phyloP scores from a whole-genome alignment of 2,329 filamentous ascomycete genomes.

The Neonectria sp. region DNA sequence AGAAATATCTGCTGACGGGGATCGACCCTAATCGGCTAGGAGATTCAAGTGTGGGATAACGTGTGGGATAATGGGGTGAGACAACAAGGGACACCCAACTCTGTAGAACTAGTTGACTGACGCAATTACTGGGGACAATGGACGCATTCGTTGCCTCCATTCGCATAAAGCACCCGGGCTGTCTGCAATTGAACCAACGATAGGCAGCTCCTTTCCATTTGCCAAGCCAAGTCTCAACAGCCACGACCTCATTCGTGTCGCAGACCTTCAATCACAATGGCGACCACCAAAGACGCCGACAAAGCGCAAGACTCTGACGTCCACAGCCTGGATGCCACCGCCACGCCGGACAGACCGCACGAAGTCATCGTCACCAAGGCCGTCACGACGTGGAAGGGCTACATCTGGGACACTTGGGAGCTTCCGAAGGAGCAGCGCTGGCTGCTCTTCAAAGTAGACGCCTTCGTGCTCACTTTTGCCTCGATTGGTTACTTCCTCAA shows the following conservation, averaged over 20 bases:
- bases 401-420: conserved; percentile 56
- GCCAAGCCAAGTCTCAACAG: not conserved
- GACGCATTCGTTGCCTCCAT: conserved; percentile 25
- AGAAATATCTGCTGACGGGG: conserved; percentile 7
- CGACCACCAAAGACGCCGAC: not conserved
- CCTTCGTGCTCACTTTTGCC: conserved; percentile 53
- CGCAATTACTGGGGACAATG: conserved; percentile 41
- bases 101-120: conserved; percentile 29
- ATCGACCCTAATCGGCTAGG: not conserved
- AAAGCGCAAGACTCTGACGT: conserved; percentile 1
- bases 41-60: conserved; percentile 2
- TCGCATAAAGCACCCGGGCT: not conserved
- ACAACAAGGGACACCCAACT: conserved; percentile 3
- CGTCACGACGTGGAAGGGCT: conserved; percentile 52
- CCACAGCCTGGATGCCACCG: conserved; percentile 10
- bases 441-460: conserved; percentile 54
- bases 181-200: not conserved
- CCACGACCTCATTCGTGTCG: not conserved
- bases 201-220: not conserved
- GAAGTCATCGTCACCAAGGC: conserved; percentile 20
- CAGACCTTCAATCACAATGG: conserved; percentile 4
- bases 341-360: conserved; percentile 3
- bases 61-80: conserved; percentile 18
- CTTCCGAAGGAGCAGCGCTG: conserved; percentile 51
- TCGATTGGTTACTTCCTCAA: conserved; percentile 54